Base-by-base conservation (phyloP, 2,329 filamentous ascomycete species). In the Lomentospora prolificans region DNA sequence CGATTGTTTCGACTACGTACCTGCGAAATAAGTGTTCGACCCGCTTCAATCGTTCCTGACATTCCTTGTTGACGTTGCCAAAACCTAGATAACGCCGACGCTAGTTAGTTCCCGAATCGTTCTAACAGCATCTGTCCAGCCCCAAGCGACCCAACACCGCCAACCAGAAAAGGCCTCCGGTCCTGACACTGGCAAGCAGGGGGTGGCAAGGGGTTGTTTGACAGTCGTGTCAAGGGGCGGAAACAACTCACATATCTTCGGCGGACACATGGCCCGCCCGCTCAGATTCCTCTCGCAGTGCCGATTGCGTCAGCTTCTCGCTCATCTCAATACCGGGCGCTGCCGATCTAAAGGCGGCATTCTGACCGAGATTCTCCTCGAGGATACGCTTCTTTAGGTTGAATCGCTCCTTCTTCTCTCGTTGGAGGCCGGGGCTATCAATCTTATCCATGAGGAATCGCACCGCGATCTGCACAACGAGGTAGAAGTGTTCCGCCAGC, bases 401-500 rank as follows among this genome's bases (percentile, higher is more conserved):
- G 69, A 86, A 97, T 22, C 89, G 80, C 67, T 96, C 89, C 3
- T 83, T 83, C 12, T 87, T 81, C 70, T 95, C 91, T 69, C 90
- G 90, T 64, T 95, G 89, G 57, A 91, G 75, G 1, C 90, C 91
- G 0, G 89, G 89, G 50, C 86, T 91, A 64, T 97, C 91, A 55
- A 96, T 73, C 67, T 90, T 94, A 58, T 76, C 77, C 62, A 99
- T 81, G 3, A 85, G 84, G 55, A 83, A 80, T 41, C 85, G 82
- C 3, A 96, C 87, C 0, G 77, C 79, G 59, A 85, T 78, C 63
- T 91, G 85, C 2, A 89, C 79, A 2, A 84, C 74, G n/a, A 99
- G 81, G 67, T 95, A 97, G 14, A 91, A 72, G 66, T 99, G 92
- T 67, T 99, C 94, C 0, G 89, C 85, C 62, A 95, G 81, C 62